Base-by-base conservation (phyloP, 768 basidiomycete species). In the Dioszegia hungarica region DNA sequence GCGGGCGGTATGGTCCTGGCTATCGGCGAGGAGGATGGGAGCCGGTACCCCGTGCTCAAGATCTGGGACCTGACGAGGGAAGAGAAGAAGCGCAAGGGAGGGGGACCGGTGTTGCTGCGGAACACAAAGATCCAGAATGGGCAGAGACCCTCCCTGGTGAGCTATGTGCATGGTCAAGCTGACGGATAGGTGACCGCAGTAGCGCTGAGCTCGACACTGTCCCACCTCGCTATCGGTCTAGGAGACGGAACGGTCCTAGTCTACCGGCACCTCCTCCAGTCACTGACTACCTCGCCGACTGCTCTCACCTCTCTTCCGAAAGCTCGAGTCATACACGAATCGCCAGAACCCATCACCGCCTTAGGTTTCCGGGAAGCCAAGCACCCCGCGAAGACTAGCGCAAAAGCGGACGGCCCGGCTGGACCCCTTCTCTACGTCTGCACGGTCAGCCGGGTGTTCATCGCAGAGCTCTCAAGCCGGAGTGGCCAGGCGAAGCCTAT, bases 241-340 rank as follows among this genome's bases (percentile, higher is more conserved):
- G 91, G 86, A 5, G 93, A 97, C 68, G 95, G 95, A 24, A 89
- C 89, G 0, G 93, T 95, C 15, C 81, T 98, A 9, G 80, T 95
- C 15, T 94, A 90, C 73, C 85, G 90, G 6, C 90, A 97, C 69
- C 80, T 97, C 19, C 87, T 93, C 73, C 92, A 97, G 72, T 91
- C 91, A 1, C 80, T 94, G 31, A 82, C 86, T 2, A 83, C 88
- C 1, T 43, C 17, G 84, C 85, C 11, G 77, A 80, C 17, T 81
- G 56, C 87, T 4, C 78, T 90, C 11, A 85, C 86, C 12, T 76
- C 85, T 5, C 77, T 97, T n/a, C 91, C 91, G 0, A 97, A 95
- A 78, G 82, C 87, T 10, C 85, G 88, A 22, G 81, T 85, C 0
- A 79, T 98, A 2, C 89, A 90, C 68, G 90, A 97, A 66, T 74